phyloP scores from a whole-genome alignment of 345 rosid genomes.

The Gossypium stocksii region DNA sequence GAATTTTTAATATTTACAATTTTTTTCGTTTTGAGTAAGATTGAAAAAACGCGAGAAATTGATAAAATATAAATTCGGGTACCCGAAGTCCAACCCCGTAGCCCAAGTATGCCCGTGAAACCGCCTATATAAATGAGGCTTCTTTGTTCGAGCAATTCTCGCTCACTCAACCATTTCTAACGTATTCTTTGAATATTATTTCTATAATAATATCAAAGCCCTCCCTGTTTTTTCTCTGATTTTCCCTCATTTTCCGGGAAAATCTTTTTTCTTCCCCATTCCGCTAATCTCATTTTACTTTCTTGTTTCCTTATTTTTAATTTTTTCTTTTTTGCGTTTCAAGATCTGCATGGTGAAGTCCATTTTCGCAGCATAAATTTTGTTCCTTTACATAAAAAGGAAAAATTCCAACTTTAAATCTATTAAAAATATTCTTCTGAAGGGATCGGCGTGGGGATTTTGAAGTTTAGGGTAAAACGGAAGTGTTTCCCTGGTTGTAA shows the following conservation, averaged over 20 bases:
- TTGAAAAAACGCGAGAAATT: slow-evolving; percentile 6
- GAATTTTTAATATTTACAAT: no score
- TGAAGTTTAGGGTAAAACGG: slow-evolving; percentile 34
- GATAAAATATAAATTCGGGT: slow-evolving; percentile 12
- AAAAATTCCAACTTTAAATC: neutral
- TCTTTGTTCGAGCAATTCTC: slow-evolving; percentile 52
- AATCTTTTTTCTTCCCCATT: slow-evolving; percentile 5
- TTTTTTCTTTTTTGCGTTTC: no score
- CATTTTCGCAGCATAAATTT: slow-evolving; percentile 20
- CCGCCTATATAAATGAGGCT: slow-evolving; percentile 44
- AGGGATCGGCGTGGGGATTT: slow-evolving; percentile 39
- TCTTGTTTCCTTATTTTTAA: neutral
- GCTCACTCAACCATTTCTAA: slow-evolving; percentile 30
- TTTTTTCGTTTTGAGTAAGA: neutral
- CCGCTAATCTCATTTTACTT: no score
- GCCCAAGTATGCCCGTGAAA: slow-evolving; percentile 10
- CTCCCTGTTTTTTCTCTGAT: neutral
- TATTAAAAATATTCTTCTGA: slow-evolving; percentile 31
- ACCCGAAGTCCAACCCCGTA: slow-evolving; percentile 22
- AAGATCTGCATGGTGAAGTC: slow-evolving; percentile 41
- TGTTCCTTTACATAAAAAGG: neutral
- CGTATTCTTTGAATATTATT: slow-evolving; percentile 10
- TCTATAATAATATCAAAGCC: neutral
- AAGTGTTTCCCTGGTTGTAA: slow-evolving; percentile 42
- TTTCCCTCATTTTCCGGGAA: slow-evolving; percentile 25